Percentiles rank a stretch among this genome's conserved stretches.
These are phyloP conservation scores for Fremontodendron californicum DNA, from an alignment of 345 rosid species.

Conservation along the genomic window DNA sequence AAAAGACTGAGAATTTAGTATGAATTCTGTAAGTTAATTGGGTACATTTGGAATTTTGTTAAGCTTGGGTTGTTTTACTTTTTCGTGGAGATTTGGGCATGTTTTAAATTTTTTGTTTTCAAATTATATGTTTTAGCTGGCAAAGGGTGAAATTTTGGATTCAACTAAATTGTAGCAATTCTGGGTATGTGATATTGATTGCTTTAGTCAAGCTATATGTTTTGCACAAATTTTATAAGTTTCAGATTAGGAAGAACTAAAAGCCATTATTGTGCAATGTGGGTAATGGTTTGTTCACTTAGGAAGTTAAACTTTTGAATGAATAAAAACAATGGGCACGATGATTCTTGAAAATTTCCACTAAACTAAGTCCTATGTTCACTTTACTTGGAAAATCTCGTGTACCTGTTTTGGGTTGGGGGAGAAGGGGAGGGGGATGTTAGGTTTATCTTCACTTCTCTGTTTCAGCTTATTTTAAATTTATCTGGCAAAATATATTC, in stretches of 20 bases:
- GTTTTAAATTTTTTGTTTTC: background rate
- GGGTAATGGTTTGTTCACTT: background rate
- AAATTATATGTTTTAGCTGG: background rate
- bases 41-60: background rate
- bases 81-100: background rate
- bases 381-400: background rate
- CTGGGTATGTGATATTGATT: background rate
- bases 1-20: background rate
- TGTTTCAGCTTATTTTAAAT: background rate
- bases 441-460: background rate
- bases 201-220: background rate
- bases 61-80: background rate
- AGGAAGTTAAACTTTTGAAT: background rate
- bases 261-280: background rate
- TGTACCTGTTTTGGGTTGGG: background rate
- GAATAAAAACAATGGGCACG: background rate
- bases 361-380: background rate
- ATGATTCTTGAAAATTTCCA: background rate
- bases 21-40: background rate
- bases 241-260: background rate
- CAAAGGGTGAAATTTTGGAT: background rate
- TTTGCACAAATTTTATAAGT: background rate
- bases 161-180: background rate
- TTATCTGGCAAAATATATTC: background rate
- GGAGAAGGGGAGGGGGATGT: background rate